A percentile compares a stretch with the other conserved stretches of the same genome.
Conservation (phyloP, 768 basidiomycete genomes). For the Tulasnella sp. region DNA sequence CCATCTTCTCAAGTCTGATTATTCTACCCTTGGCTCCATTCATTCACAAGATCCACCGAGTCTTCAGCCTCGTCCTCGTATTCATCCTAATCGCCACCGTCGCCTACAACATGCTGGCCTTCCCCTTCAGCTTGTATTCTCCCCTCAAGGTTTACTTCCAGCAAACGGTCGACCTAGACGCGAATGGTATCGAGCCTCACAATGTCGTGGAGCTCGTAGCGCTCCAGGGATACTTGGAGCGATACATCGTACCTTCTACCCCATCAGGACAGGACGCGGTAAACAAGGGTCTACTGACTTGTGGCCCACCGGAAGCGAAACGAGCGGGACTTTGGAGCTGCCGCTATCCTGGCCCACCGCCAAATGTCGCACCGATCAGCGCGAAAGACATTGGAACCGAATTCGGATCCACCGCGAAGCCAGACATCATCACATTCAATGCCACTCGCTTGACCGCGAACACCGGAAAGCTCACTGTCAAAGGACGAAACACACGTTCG, state of each 20-base stretch:
- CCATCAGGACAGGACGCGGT: constrained; percentile 47
- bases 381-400: background rate
- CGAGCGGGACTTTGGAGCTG: constrained; percentile 36
- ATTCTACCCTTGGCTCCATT: constrained; percentile 64
- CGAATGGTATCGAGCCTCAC: constrained; percentile 26
- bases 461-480: constrained; percentile 48
- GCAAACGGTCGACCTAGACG: constrained; percentile 51
- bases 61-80: constrained; percentile 39
- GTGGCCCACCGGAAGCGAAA: constrained; percentile 35
- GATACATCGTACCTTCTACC: constrained; percentile 46
- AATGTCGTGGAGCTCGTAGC: constrained; percentile 33
- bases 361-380: constrained; percentile 33
- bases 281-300: constrained; percentile 35
- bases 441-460: constrained; percentile 41
- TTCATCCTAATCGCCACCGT: constrained; percentile 43
- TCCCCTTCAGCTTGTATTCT: constrained; percentile 58
- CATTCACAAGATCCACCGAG: constrained; percentile 48
- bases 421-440: constrained; percentile 44
- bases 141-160: constrained; percentile 71
- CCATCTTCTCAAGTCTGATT: constrained; percentile 48
- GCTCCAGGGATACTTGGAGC: constrained; percentile 41
- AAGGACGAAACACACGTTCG: constrained; percentile 57
- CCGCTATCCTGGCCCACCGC: constrained; percentile 45
- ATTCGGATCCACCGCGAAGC: background rate
- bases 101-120: constrained; percentile 44